Evolutionary conservation across 148 eudicot species (phyloP), one percentile per base, ranked within the genome.

Genomic region (Fagopyrum esculentum): DNA sequence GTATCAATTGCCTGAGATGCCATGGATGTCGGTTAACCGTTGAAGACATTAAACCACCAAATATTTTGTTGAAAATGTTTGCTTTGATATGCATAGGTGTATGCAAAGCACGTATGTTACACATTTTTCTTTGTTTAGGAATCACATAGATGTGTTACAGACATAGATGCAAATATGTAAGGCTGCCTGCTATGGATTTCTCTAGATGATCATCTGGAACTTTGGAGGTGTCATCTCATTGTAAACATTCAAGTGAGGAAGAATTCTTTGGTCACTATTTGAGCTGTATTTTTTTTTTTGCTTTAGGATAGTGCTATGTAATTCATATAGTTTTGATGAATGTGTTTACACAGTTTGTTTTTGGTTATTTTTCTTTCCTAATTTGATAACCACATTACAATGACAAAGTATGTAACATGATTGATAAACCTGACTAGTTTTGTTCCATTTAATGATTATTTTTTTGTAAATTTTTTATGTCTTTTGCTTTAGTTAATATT

Each of bases 121-220:
- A 17, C 47, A 13, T 43, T 66, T 12, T 40, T 40, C 71, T 43
- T 66, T 17, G 15, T 66, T 66, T 66, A 66, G 71, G 71, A 66
- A 13, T 29, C 16, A 10, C 5, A 66, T 43, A 66, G 71, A 43
- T 66, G 13, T 15, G 17, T 66, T 66, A 66, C 71, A 35, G 46
- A 11, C 30, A 66, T 35, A 66, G 71, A 66, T 66, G 71, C 71
- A 66, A 40, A 66, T 66, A 66, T 66, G 46, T 43, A 66, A 35
- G 47, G 71, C n/a, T 40, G 71, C 17, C 47, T 35, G 47, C 46
- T 13, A 17, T 19, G 64, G 47, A 35, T 5, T 66, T 66, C 16
- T 15, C 45, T 66, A 17, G 71, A 66, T 66, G 71, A 2, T 40
- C 19, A 15, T 5, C 0, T 22, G 26, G 46, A 66, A 40, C 46